Conservation (phyloP, 2,329 filamentous ascomycete genomes). For the Cercospora beticola region DNA sequence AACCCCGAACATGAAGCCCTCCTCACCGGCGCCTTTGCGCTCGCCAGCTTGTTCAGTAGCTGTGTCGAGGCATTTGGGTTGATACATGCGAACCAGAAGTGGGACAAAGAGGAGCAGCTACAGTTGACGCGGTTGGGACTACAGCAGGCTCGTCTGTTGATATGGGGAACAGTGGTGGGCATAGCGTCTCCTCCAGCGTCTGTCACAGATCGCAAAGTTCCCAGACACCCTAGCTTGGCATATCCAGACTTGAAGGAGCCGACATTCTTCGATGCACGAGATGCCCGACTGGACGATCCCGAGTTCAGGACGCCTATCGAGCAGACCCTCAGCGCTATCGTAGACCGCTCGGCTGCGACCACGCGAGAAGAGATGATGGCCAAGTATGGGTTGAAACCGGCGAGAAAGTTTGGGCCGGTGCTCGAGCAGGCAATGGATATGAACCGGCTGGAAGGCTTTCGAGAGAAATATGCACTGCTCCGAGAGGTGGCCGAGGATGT, state of each 20-base stretch:
- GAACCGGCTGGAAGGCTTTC: slow-evolving; percentile 47
- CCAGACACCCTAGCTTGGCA: slow-evolving; percentile 44
- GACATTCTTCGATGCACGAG: slow-evolving; percentile 46
- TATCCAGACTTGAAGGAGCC: slow-evolving; percentile 48
- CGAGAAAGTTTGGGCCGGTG: slow-evolving; percentile 41
- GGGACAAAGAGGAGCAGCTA: slow-evolving; percentile 46
- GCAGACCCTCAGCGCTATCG: slow-evolving; percentile 46
- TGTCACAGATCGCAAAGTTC: slow-evolving; percentile 47
- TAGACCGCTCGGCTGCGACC: slow-evolving; percentile 43
- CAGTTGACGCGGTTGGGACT: slow-evolving; percentile 47
- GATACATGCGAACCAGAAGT: slow-evolving; percentile 46
- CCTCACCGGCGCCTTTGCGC: slow-evolving; percentile 43
- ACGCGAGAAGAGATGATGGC: slow-evolving; percentile 47
- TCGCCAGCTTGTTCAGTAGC: slow-evolving; percentile 49
- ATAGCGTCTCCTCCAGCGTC: slow-evolving; percentile 46
- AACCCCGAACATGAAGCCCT: slow-evolving; percentile 33
- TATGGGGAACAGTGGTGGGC: slow-evolving; percentile 50
- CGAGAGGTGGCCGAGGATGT: slow-evolving; percentile 41
- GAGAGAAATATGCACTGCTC: slow-evolving; percentile 46
- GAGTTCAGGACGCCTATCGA: slow-evolving; percentile 42
- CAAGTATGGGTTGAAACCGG: slow-evolving; percentile 47
- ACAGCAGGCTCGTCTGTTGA: slow-evolving; percentile 49
- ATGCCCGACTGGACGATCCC: slow-evolving; percentile 45
- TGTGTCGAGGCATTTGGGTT: slow-evolving; percentile 51
- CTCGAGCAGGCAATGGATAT: slow-evolving; percentile 46